Base-by-base conservation (phyloP, 768 basidiomycete genomes). In the Suillus ampliporus region DNA sequence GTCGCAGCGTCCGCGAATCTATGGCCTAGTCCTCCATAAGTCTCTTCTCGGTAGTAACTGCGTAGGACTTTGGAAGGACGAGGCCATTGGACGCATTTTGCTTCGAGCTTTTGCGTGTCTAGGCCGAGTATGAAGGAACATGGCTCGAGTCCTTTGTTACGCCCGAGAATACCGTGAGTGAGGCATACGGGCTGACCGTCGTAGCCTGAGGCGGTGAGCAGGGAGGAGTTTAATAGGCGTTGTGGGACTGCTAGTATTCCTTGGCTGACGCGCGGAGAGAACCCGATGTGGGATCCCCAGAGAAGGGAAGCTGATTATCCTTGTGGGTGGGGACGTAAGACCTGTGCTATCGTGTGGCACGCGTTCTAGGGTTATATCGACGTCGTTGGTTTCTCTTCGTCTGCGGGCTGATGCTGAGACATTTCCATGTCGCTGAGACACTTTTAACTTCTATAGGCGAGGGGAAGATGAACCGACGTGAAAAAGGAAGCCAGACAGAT, bases 261-360 rank as follows among this genome's bases (percentile, higher is more conserved):
- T 9, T 43, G 57, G 23, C 57, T 57, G 57, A 57, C 57, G 19
- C 57, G 57, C 19, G 57, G 57, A 9, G 57, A 19, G 57, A 58
- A 58, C 21, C 57, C 57, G 26, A 50, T 57, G 13, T 41, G 40
- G 15, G 23, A 23, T 4, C 57, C 57, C 57, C 57, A 58, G 19
- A 28, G 57, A 14, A 57, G 57, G n/a, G 57, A 58, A 17, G 23
- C 43, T 4, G 40, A 48, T 17, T 21, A 8, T 34, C 38, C 3
- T 23, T 2, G n/a, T 28, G 13, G 31, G 50, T 34, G 19, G 57
- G 57, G 31, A 37, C 38, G 21, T 58, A 58, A 58, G 57, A 43
- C 57, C 43, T 11, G 57, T 57, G 4, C 23, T 57, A 21, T 57
- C 40, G n/a, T 57, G n/a, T 40, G 57, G 57, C 8, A 10, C n/a